Conservation (phyloP, 2,329 filamentous ascomycete genomes). For the Diplodia scrobiculata region DNA sequence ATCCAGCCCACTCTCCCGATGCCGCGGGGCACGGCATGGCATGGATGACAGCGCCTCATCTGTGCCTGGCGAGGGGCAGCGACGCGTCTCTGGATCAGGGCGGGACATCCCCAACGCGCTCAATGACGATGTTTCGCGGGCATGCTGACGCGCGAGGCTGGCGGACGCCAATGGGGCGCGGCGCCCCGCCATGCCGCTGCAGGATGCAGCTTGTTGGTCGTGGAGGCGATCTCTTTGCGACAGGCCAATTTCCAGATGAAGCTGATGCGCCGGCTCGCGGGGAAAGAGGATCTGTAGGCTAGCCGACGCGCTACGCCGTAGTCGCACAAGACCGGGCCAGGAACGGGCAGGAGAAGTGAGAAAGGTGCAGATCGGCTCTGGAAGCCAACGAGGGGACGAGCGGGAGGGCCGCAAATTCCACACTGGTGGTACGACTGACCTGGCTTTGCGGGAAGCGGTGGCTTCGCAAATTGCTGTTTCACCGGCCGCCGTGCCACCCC, state of each 20-base stretch:
- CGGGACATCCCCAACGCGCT: slow-evolving; percentile 6
- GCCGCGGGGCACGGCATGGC: slow-evolving; percentile 18
- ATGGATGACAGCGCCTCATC: slow-evolving; percentile 1
- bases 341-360: slow-evolving; percentile 27
- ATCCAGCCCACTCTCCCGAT: background rate
- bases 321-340: slow-evolving; percentile 26
- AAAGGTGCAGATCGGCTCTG: slow-evolving; percentile 26
- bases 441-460: slow-evolving; percentile 22
- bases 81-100: background rate
- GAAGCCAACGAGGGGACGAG: slow-evolving; percentile 12
- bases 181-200: slow-evolving; percentile 22
- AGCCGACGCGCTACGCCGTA: slow-evolving; percentile 25
- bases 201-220: slow-evolving; percentile 19
- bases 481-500: slow-evolving; percentile 25
- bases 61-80: slow-evolving; percentile 9
- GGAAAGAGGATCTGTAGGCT: slow-evolving; percentile 28
- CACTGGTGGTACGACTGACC: slow-evolving; percentile 17
- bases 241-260: slow-evolving; percentile 24
- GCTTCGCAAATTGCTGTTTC: slow-evolving; percentile 27
- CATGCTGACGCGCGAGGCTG: slow-evolving; percentile 12
- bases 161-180: slow-evolving; percentile 12
- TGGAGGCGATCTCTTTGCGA: slow-evolving; percentile 27
- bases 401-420: slow-evolving; percentile 19
- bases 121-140: slow-evolving; percentile 21
- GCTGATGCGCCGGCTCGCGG: slow-evolving; percentile 26